phyloP scores from a whole-genome alignment of 2,329 filamentous ascomycete species.

The Cryphonectria naterciae region DNA sequence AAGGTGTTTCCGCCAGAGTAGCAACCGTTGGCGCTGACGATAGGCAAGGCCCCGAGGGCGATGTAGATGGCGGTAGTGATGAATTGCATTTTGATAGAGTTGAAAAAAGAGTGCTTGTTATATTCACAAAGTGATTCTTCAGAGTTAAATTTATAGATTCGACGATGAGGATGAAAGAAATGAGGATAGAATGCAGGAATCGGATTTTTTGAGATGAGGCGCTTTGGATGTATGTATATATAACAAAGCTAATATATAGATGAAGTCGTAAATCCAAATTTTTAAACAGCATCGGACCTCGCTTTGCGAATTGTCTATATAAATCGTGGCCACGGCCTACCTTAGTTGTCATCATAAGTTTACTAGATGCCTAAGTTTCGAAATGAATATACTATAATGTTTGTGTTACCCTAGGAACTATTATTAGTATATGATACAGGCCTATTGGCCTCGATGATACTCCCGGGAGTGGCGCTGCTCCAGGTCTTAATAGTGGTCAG shows the following conservation, averaged over 20 bases:
- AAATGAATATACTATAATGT: neutral
- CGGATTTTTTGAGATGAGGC: neutral
- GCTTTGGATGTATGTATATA: neutral
- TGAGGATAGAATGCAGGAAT: neutral
- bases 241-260: neutral
- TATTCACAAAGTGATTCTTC: neutral
- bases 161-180: neutral
- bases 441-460: neutral
- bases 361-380: neutral
- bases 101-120: neutral
- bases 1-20: neutral
- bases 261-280: neutral
- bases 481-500: neutral
- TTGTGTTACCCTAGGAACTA: neutral
- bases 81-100: constrained; percentile 1
- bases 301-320: no score
- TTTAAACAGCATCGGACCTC: neutral
- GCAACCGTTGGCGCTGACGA: constrained; percentile 9
- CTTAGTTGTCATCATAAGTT: neutral
- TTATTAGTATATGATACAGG: neutral
- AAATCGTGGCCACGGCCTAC: no score
- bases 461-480: neutral
- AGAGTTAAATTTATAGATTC: neutral
- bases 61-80: constrained; percentile 1
- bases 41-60: neutral